Evolutionary conservation across 164 flowering plant genomes (phyloP), one percentile per base, ranked within the genome.

Genomic region (Nymphaea colorata): DNA sequence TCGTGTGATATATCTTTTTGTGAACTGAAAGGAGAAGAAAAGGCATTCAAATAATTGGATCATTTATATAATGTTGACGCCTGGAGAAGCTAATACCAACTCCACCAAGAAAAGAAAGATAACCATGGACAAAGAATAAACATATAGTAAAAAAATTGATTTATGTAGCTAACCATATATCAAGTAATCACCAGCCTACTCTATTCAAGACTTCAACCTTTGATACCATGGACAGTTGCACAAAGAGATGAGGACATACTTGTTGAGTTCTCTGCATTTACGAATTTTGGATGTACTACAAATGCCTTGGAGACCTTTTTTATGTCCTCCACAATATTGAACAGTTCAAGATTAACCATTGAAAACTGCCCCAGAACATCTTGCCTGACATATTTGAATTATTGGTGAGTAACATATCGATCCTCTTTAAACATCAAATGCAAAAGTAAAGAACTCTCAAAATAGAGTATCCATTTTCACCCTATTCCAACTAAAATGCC

Each of bases 321-420:
- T 65, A 89, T 83, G 45, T 91, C 98, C 64, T 91, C 96, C 61
- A 88, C 93, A 72, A 93, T 89, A 80, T 84, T 91, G 79, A 77
- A 89, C 47, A 91, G 95, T 85, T 93, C 98, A 8, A 93, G 88
- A 79, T 93, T 93, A 63, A 93, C 96, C 97, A 91, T 93, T 7
- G 98, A 88, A 79, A 86, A 91, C 45, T 93, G 97, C 42, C 95
- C 87, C 81, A 89, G 64, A 36, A 85, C 74, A 78, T 86, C 97
- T 74, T 93, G 94, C 98, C 96, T 87, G 80, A 57, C 36, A 61
- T 11, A 61, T 61, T 11, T 7, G 41, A 47, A 47, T 47, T 47
- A 25, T 0, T 25, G 43, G 68, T 36, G 6, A 63, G 53, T 25
- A 66, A 57, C 2, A 36, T 0, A 64, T 7, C 36, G 41, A 55